Evolutionary conservation across 2,329 filamentous ascomycete species (phyloP), one percentile per base, ranked within the genome.

Genomic region (Ophiostoma fasciatum): DNA sequence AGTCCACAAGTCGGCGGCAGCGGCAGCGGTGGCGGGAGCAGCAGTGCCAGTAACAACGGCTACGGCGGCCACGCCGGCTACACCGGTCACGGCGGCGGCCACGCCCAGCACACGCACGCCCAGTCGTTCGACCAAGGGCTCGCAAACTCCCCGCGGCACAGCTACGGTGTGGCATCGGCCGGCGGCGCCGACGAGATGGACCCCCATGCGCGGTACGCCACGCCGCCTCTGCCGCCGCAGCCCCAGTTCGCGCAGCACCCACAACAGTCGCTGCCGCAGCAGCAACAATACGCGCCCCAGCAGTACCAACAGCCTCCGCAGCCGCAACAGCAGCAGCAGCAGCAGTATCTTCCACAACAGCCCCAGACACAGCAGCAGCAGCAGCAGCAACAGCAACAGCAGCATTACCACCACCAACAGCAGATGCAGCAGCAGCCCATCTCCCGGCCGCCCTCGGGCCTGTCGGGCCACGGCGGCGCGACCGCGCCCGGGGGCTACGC

Each of bases 371-470:
- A 42, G 31, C 36, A 23, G 19, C 20, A 21, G 21, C 18, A 28
- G 4, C 34, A 42, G 15, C 40, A 36, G 22, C 37, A 45, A 28
- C 38, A 30, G 11, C 39, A 36, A 8, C 37, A 40, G 15, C 35
- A 36, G 18, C 26, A 33, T 6, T 21, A 37, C 14, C 30, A 41
- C 20, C 37, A 39, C 19, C 50, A 57, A 55, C 33, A 66, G 14
- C 63, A 64, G 37, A 62, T 63, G 2, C 53, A 63, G 6, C 57
- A 60, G 23, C 53, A 58, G 35, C 54, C 56, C 18, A 59, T 66
- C 48, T 72, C 68, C 36, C 61, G 70, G 36, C 68, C 70, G 5
- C 61, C 68, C 4, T 74, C 70, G 19, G 65, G 66, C 29, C 56
- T 73, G 25, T 72, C 68, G 13, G 55, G 54, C 31, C 49, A 52